Base-by-base conservation (phyloP, 2,329 filamentous ascomycete genomes). In the Aspergillus novofumigatus region DNA sequence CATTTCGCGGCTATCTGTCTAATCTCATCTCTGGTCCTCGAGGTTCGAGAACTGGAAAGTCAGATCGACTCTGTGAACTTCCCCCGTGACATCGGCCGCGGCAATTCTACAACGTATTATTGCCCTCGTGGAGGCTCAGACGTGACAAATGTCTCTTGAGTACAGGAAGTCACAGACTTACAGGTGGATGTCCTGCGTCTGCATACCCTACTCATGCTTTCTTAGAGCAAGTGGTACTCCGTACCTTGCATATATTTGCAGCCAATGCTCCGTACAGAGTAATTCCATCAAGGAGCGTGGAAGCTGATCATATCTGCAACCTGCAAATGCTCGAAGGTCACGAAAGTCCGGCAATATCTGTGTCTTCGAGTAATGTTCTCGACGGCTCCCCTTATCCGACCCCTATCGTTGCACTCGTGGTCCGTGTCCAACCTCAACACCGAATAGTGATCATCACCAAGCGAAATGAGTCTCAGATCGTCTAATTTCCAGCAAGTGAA, bases 391-490 rank as follows among this genome's bases (percentile, higher is more conserved):
- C 11, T 23, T 23, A 21, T 17, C 44, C 21, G 21, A 49, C 41
- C 21, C 38, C 44, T 28, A 53, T 58, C 20, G 10, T 49, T 10
- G 49, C 35, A 52, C 44, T 41, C 44, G 11, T 55, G 53, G 52
- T 51, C 53, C 51, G 53, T 41, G 52, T 55, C 32, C 44, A 23
- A 47, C 48, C 28, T 44, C 44, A 23, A 47, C 48, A 11, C 29
- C 26, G 41, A 20, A 51, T 26, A 52, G 21, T 20, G 21, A 20
- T 29, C 44, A 49, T 29, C 38, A 21, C 25, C 49, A 45, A 58
- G 49, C 52, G 52, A 58, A 58, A 55, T 55, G 29, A 55, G 32
- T 29, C 48, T 42, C 21, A 47, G 20, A 23, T 32, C 32, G 41
- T 48, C 38, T 35, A 25, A 10, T 38, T 28, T 38, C 41, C 42